Evolutionary conservation across 2,329 filamentous ascomycete species (phyloP), one percentile per base, ranked within the genome.

Genomic region (Fusarium cicatricum): DNA sequence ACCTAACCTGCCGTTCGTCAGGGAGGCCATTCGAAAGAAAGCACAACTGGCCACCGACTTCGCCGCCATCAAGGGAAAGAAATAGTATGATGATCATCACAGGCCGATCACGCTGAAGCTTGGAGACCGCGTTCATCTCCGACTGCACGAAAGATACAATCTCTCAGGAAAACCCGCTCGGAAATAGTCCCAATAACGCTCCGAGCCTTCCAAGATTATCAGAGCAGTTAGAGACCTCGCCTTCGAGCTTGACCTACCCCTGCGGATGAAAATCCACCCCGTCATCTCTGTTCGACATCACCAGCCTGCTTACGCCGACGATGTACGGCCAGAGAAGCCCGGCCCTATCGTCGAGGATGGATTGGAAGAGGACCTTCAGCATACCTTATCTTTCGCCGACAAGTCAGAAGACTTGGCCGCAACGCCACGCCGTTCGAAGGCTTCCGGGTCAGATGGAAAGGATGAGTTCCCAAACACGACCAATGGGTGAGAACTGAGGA

Each of bases 51-150:
- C 43, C 3, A 39, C 48, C 5, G 51, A 47, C 12, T 54, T 54
- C 26, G 43, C 47, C 7, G 31, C 47, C 3, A 40, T 40, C n/a
- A n/a, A n/a, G n/a, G n/a, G n/a, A 4, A 51, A 51, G 23, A 26
- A 31, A n/a, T 31, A 33, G 32, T 51, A 51, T 21, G 38, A 51
- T 32, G 21, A 32, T 8, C 43, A 44, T 17, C 47, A 51, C 21
- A 39, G 39, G 5, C 39, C 39, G 2, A 37, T 51, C 15, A 11
- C 23, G n/a, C 38, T 44, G 4, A 43, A 44, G 16, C 21, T 16
- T 14, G 39, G 47, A 11, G 47, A 51, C n/a, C 6, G 15, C 14
- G 43, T 46, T 1, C 43, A 43, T 19, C 19, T 54, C 11, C 21
- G 15, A 5, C 42, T 48, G 7, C 12, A 42, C 11, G 4, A 43